Percentiles rank a stretch among this genome's conserved stretches.
phyloP scores from a whole-genome alignment of 1,284 basidiomycete species.

The Trichosporon sp. region DNA sequence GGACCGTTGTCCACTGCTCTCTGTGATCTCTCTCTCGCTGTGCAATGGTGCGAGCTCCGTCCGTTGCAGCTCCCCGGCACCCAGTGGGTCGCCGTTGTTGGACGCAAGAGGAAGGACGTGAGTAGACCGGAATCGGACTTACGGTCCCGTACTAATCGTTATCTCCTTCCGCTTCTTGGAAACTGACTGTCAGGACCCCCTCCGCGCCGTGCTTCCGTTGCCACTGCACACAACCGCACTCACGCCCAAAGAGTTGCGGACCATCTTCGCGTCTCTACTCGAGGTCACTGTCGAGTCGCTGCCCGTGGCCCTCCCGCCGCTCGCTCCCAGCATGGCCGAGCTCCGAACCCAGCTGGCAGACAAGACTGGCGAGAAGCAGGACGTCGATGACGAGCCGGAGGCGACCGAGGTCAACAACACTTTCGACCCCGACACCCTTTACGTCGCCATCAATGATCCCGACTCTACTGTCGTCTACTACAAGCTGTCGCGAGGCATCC shows the following conservation, averaged over 20 bases:
- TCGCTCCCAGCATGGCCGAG: slow-evolving; percentile 39
- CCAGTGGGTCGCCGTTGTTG: slow-evolving; percentile 50
- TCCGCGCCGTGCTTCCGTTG: slow-evolving; percentile 52
- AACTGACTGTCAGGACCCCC: slow-evolving; percentile 45
- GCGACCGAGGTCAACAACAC: slow-evolving; percentile 16
- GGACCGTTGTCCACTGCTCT: slow-evolving; percentile 50
- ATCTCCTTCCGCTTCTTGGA: not conserved
- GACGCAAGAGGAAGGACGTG: slow-evolving; percentile 49
- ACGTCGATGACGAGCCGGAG: slow-evolving; percentile 20
- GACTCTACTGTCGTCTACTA: slow-evolving; percentile 58
- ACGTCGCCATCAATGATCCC: slow-evolving; percentile 52
- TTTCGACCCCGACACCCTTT: slow-evolving; percentile 53
- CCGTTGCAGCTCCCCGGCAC: slow-evolving; percentile 37
- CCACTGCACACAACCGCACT: slow-evolving; percentile 53
- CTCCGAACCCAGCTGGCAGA: slow-evolving; percentile 31
- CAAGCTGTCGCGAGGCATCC: slow-evolving; percentile 55
- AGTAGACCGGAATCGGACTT: slow-evolving; percentile 28
- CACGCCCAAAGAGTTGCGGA: slow-evolving; percentile 44
- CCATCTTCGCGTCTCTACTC: slow-evolving; percentile 44
- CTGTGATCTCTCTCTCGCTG: slow-evolving; percentile 55
- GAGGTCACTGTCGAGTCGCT: slow-evolving; percentile 31
- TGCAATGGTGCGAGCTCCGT: slow-evolving; percentile 55
- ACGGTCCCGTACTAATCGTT: slow-evolving; percentile 1
- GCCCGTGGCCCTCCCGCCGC: slow-evolving; percentile 37
- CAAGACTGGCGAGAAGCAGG: slow-evolving; percentile 18